A percentile compares a stretch with the other conserved stretches of the same genome.
Evolutionary conservation across 1,139 yeast genomes (phyloP).

Genomic region (Candida dubliniensis): DNA sequence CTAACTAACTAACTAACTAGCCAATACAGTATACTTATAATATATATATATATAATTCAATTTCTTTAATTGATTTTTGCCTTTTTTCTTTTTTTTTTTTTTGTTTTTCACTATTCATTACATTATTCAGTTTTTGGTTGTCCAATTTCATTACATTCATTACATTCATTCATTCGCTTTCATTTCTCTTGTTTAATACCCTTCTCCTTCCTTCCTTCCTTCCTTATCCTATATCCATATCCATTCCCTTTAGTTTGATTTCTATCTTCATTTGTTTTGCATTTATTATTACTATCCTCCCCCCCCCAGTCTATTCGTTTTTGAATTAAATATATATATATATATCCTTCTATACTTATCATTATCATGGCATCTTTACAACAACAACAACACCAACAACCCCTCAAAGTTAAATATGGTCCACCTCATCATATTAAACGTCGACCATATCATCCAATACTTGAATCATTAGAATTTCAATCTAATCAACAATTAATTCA

Average conservation of each 20-base stretch:
- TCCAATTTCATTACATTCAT: conserved; percentile 1
- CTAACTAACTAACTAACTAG: too few species aligned
- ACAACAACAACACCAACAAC: conserved; percentile 4
- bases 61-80: too few species aligned
- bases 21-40: too few species aligned
- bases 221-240: not conserved
- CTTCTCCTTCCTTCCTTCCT: too few species aligned
- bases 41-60: too few species aligned
- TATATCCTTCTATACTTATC: not conserved
- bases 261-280: not conserved
- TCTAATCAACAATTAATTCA: conserved; percentile 41
- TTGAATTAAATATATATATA: not conserved
- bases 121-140: too few species aligned
- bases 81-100: too few species aligned
- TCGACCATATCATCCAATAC: conserved; percentile 39
- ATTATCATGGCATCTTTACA: conserved; percentile 2
- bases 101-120: too few species aligned
- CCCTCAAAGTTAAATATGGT: conserved; percentile 29
- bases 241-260: not conserved
- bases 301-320: not conserved
- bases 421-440: conserved; percentile 44
- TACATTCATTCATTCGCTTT: not conserved
- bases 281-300: not conserved
- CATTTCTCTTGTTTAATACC: not conserved
- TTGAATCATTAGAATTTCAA: conserved; percentile 49